A percentile compares a stretch with the other conserved stretches of the same genome.
Evolutionary conservation across 345 rosid genomes (phyloP).

Genomic region (Microcos paniculata): DNA sequence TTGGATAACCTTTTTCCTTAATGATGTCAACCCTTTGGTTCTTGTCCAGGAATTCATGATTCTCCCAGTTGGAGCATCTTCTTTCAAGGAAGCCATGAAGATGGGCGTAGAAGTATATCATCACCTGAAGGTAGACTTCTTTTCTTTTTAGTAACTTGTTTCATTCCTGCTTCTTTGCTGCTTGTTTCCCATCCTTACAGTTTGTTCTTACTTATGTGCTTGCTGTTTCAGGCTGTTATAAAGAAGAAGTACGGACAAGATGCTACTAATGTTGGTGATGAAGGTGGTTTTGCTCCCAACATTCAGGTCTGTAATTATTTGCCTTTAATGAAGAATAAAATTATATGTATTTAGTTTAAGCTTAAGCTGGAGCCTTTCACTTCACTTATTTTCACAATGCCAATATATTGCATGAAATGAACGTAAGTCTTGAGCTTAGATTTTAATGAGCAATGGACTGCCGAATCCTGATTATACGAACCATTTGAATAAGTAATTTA

Average conservation of each 20-base stretch:
- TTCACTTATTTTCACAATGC: neutral
- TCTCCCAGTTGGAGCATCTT: conserved; percentile 64
- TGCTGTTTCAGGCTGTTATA: conserved; percentile 47
- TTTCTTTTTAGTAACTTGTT: neutral
- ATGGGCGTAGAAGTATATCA: conserved; percentile 79
- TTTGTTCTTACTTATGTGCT: neutral
- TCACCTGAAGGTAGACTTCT: conserved; percentile 47
- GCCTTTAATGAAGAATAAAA: neutral
- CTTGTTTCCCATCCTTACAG: neutral
- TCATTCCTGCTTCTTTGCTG: neutral
- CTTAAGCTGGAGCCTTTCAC: neutral
- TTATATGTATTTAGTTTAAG: neutral
- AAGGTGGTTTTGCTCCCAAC: conserved; percentile 68
- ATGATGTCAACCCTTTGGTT: neutral
- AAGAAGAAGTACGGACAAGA: conserved; percentile 69
- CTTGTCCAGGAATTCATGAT: conserved; percentile 63
- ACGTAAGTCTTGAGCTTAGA: neutral
- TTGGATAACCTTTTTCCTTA: neutral
- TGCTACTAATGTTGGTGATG: conserved; percentile 69
- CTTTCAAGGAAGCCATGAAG: conserved; percentile 78
- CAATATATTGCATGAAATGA: neutral
- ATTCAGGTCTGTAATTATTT: conserved; percentile 40
- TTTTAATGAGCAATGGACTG: neutral
- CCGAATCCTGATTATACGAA: neutral
- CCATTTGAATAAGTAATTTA: neutral